Evolutionary conservation across 1,284 basidiomycete genomes (phyloP).

Genomic region (Microbotryum saponariae): DNA sequence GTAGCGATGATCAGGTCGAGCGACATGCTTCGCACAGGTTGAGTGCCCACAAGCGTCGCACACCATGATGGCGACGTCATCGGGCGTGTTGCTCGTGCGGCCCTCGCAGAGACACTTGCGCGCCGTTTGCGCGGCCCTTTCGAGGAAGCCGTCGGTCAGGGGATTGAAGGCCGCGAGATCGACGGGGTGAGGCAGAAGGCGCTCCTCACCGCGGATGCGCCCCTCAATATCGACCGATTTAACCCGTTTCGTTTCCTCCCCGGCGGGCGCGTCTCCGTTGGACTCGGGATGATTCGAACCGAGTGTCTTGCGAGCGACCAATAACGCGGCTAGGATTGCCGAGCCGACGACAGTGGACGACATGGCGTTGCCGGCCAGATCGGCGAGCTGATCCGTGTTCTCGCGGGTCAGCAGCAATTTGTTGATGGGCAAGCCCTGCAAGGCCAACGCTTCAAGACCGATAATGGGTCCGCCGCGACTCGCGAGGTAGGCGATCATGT

Average conservation of each 20-base stretch:
- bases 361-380: conserved; percentile 95
- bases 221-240: conserved; percentile 53
- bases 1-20: conserved; percentile 78
- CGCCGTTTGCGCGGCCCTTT: conserved; percentile 59
- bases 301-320: conserved; percentile 57
- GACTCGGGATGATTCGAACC: conserved; percentile 50
- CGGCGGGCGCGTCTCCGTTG: conserved; percentile 55
- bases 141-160: conserved; percentile 55
- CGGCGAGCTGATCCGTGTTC: conserved; percentile 85
- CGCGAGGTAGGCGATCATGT: conserved; percentile 93
- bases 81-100: conserved; percentile 63
- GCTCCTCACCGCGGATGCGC: conserved; percentile 61
- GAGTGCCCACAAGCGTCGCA: conserved; percentile 71
- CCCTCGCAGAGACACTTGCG: conserved; percentile 86
- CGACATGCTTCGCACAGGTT: conserved; percentile 77
- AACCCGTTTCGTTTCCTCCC: conserved; percentile 43
- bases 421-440: conserved; percentile 88
- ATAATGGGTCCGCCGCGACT: conserved; percentile 95
- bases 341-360: conserved; percentile 90
- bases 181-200: conserved; percentile 55
- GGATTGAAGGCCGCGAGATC: conserved; percentile 55
- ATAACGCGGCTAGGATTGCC: conserved; percentile 74
- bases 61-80: conserved; percentile 52
- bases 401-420: conserved; percentile 85
- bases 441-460: conserved; percentile 80